Evolutionary conservation across 495 filamentous ascomycete genomes (phyloP).

Genomic region (Astrothelium macrocarpum): DNA sequence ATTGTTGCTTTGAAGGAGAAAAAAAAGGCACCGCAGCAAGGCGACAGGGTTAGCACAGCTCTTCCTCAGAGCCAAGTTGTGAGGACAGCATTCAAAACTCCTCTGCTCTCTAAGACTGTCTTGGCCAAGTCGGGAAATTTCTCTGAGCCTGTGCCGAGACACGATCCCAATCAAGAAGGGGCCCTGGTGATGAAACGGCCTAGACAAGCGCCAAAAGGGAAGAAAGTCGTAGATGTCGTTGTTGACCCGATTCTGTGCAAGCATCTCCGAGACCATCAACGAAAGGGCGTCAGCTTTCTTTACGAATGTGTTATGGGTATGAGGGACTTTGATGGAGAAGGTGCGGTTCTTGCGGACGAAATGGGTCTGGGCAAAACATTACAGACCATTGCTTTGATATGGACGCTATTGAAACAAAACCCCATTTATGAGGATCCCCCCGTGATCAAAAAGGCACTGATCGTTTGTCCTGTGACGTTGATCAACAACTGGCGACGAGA

Average conservation of each 20-base stretch:
- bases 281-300: constrained; percentile 66
- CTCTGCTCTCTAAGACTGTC: constrained; percentile 47
- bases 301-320: constrained; percentile 84
- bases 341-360: constrained; percentile 71
- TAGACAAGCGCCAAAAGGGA: constrained; percentile 46
- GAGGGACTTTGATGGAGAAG: constrained; percentile 58
- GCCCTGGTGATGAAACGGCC: constrained; percentile 66
- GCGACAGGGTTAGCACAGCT: constrained; percentile 16
- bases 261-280: constrained; percentile 63
- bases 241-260: constrained; percentile 62
- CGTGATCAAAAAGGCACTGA: constrained; percentile 67
- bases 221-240: constrained; percentile 68
- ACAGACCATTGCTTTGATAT: constrained; percentile 68
- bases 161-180: constrained; percentile 51
- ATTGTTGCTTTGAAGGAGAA: constrained; percentile 8
- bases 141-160: constrained; percentile 48
- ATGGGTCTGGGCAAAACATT: constrained; percentile 78
- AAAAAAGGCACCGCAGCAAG: constrained; percentile 17
- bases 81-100: constrained; percentile 47
- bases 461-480: constrained; percentile 72
- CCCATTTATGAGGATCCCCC: constrained; percentile 52
- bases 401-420: constrained; percentile 76
- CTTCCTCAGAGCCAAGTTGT: constrained; percentile 16
- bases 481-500: constrained; percentile 77
- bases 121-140: constrained; percentile 34